Base-by-base conservation (phyloP, 176 grass and related monocot species). In the Oryza coarctata region DNA sequence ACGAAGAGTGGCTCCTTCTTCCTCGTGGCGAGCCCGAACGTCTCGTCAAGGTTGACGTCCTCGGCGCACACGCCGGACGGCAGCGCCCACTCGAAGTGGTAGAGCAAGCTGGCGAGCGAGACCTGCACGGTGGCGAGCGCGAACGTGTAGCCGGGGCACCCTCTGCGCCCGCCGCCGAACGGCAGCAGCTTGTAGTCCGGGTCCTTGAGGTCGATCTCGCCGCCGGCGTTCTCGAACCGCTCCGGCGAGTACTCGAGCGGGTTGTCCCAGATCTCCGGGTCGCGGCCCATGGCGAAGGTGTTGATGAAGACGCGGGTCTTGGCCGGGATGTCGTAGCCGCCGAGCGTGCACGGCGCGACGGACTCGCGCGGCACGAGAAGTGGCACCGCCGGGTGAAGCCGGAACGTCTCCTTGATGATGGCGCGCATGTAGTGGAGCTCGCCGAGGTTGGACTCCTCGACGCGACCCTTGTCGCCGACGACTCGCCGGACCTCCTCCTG, bases 81-180 rank as follows among this genome's bases (percentile, higher is more conserved):
- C 25, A 87, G 33, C 55, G 66, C 81, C 89, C 89, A 91, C 17
- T 88, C 81, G 47, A 91, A 91, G 62, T 88, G 85, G 73, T 91
- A 88, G 14, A 91, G 55, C 66, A 91, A 43, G 62, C 74, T 92
- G 7, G 84, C 83, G 2, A 89, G 71, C 18, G 84, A 60, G 17
- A 73, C 63, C 70, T 87, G 73, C 57, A 89, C 68, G 5, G 80
- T 87, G 15, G 84, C 84, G 20, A 92, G 47, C 41, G 79, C 87
- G 68, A 92, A 89, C 0, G 70, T 76, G 78, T 91, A 88, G 0
- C 89, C 89, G 9, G 88, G 88, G 49, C 83, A 90, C 3, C 84
- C 84, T 25, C 88, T 39, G 68, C 88, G 75, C 0, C 43, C 89
- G 10, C 85, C 81, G 28, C 89, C 89, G 60, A 91, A 91, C 5